Percentiles rank a stretch among this genome's conserved stretches.
Conservation (phyloP, 2,329 filamentous ascomycete species). For the Biscogniauxia sp. region DNA sequence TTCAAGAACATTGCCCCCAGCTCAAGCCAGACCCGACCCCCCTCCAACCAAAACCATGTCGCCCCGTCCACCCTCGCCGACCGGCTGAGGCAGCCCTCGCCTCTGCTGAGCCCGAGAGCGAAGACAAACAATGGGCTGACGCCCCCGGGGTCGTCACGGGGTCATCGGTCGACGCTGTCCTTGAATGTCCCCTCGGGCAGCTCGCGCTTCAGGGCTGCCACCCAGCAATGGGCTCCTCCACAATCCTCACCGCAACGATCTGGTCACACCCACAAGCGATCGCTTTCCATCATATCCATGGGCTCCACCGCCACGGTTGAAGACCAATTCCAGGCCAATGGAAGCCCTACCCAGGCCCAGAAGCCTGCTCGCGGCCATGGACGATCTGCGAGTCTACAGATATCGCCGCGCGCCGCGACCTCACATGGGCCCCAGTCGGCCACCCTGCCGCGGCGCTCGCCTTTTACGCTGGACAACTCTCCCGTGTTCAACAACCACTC, state of each 20-base stretch:
- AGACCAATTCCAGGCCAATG: constrained; percentile 44
- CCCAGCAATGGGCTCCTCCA: constrained; percentile 44
- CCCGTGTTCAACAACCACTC: constrained; percentile 54
- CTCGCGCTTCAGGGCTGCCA: constrained; percentile 45
- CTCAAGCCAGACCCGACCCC: constrained; percentile 31
- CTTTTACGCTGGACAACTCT: constrained; percentile 44
- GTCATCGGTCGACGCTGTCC: constrained; percentile 68
- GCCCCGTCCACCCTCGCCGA: constrained; percentile 33
- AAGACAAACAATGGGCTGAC: constrained; percentile 45
- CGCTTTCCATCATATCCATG: constrained; percentile 79
- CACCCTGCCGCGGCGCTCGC: constrained; percentile 38
- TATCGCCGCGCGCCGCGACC: constrained; percentile 51
- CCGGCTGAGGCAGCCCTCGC: constrained; percentile 40
- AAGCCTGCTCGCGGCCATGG: constrained; percentile 65
- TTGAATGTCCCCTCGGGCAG: constrained; percentile 51
- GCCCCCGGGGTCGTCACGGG: constrained; percentile 46
- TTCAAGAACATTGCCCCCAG: constrained; percentile 79
- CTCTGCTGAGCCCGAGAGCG: constrained; percentile 39
- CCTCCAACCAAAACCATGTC: constrained; percentile 24
- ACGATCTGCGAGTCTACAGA: constrained; percentile 79
- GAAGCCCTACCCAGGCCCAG: constrained; percentile 41
- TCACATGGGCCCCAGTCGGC: constrained; percentile 45
- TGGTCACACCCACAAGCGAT: constrained; percentile 68
- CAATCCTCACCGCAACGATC: constrained; percentile 29
- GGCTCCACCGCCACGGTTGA: constrained; percentile 52